Conservation (phyloP, 192 early-diverging fungal genomes). For the Backusella westeae region DNA sequence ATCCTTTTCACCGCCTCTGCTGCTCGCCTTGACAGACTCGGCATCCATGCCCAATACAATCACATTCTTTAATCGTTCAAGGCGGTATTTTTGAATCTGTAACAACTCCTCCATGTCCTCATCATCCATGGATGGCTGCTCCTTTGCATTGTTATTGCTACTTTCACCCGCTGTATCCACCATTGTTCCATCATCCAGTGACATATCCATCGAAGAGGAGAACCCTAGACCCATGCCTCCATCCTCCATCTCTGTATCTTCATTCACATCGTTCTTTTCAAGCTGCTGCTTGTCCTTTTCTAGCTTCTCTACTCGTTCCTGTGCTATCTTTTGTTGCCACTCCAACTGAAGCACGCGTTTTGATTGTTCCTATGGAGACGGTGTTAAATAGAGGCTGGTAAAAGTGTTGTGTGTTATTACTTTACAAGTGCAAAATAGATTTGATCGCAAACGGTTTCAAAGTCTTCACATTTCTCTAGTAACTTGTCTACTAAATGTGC, state of each 20-base stretch:
- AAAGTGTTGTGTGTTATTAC: background rate
- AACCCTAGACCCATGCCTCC: background rate
- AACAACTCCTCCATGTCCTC: constrained; percentile 35
- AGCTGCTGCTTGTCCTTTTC: constrained; percentile 11
- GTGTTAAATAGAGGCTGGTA: too few relatives aligned
- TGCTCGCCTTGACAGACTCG: constrained; percentile 20
- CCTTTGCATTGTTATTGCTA: background rate
- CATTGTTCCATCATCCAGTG: background rate
- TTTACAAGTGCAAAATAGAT: constrained; percentile 34
- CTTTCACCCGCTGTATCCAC: background rate
- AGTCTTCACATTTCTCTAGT: constrained; percentile 32
- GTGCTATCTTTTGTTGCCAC: constrained; percentile 18
- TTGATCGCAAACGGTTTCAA: constrained; percentile 38
- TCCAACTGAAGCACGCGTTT: constrained; percentile 26
- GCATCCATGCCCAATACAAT: constrained; percentile 34
- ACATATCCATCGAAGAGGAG: constrained; percentile 16
- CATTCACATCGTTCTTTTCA: constrained; percentile 8
- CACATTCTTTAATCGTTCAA: constrained; percentile 27
- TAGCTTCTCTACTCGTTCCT: constrained; percentile 8
- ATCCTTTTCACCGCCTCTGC: constrained; percentile 20
- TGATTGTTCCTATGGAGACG: constrained; percentile 28
- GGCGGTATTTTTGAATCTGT: constrained; percentile 27
- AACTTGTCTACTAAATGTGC: constrained; percentile 13
- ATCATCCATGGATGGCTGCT: constrained; percentile 16
- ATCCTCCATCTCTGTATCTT: constrained; percentile 12